Evolutionary conservation across 2,329 filamentous ascomycete genomes (phyloP), one percentile per base, ranked within the genome.

Genomic region (Aspergillus quadrilineatus): DNA sequence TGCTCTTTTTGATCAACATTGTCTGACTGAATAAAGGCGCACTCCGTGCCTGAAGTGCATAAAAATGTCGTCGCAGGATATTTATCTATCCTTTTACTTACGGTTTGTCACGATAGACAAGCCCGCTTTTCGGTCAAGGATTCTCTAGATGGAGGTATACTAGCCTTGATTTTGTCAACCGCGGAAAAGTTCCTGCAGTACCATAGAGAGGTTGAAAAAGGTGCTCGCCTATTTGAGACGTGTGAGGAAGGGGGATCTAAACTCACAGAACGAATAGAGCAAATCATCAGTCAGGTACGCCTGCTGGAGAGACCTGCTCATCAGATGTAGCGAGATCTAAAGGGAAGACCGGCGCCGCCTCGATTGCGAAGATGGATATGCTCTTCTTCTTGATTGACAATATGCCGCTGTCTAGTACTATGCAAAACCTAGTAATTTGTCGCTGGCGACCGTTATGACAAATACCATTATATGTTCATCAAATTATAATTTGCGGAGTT

Each of bases 11-110:
- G 14, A 28, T 52, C 39, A 30, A 29, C 22, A n/a, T 50, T 36
- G 60, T 66, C 55, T 64, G 59, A 41, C 34, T 58, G 32, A 12
- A 14, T 48, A 5, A 53, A 83, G 79, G 81, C 80, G 54, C 72
- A 80, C 60, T 82, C 80, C 5, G 75, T 83, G 56, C 74, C 90
- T 67, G 90, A 92, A 68, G 87, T 87, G 28, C 86, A 89, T 58
- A 82, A 89, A 50, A 91, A 92, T 63, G 91, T 97, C 29, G 87
- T 89, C 1, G 86, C 93, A 70, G 92, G 91, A 14, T 97, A 96
- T 70, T 80, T 97, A 26, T 87, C 91, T 0, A 87, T 97, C 12
- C 79, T 96, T 5, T 80, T 97, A 2, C 90, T 91, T 15, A 94
- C 92, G 63, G 77, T 97, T 26, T 92, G 86, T 63, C 78, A 94